Conservation (phyloP, 108 stramenopile species). For the Stephanodiscus minutulus region DNA sequence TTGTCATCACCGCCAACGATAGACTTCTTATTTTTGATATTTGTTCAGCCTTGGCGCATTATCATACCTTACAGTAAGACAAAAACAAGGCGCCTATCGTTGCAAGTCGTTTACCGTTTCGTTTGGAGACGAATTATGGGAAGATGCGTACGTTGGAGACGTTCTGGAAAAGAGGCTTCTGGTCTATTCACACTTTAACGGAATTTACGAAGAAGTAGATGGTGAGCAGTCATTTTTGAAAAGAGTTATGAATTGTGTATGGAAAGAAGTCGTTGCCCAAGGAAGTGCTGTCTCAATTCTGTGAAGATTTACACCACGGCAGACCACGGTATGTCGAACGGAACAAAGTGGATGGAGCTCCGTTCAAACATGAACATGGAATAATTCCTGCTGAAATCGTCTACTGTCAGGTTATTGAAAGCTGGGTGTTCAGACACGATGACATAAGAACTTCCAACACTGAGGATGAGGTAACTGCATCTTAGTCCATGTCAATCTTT, state of each 20-base stretch:
- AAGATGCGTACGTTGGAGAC: conserved; percentile 16
- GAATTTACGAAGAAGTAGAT: conserved; percentile 24
- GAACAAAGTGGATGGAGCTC: conserved; percentile 27
- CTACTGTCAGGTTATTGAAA: conserved; percentile 29
- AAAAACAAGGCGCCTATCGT: conserved; percentile 18
- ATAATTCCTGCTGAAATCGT: conserved; percentile 33
- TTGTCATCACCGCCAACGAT: too few relatives aligned
- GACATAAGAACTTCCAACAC: conserved; percentile 12
- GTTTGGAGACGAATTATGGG: conserved; percentile 49
- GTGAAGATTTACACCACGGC: neutral
- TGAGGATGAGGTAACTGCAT: conserved; percentile 1
- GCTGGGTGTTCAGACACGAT: conserved; percentile 28
- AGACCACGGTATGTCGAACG: conserved; percentile 30
- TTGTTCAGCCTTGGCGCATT: neutral
- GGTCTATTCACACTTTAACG: conserved; percentile 40
- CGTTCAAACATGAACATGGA: neutral
- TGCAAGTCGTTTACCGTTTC: conserved; percentile 10
- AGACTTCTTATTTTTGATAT: conserved; percentile 1
- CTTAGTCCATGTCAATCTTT: neutral
- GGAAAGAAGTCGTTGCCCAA: neutral
- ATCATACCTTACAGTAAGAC: conserved; percentile 3
- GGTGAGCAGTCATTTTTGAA: neutral
- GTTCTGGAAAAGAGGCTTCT: conserved; percentile 23
- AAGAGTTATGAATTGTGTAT: neutral
- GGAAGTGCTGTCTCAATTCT: neutral